Evolutionary conservation across 179 eudicot species (phyloP), one percentile per base, ranked within the genome.

Genomic region (Camellia oleifera): DNA sequence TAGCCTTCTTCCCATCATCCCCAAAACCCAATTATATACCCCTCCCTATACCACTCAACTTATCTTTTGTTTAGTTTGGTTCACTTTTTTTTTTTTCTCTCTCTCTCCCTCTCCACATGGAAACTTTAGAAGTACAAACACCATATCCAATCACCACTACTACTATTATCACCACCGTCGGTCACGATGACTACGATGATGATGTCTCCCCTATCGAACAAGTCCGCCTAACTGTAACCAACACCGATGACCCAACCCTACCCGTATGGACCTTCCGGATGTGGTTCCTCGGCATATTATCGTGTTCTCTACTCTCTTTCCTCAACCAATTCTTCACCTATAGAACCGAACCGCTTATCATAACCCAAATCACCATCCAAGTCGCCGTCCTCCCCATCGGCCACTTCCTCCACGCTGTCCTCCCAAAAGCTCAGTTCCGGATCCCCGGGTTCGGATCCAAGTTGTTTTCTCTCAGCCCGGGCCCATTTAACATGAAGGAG

Each of bases 401-500:
- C 17, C 84, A 78, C 17, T 79, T 88, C 23, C 70, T 88, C 85
- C 87, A 87, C 12, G 67, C 63, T 0, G 84, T 79, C 20, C 77
- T 88, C 0, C 91, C 89, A 0, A 54, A 20, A 1, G 68, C 78
- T 15, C 66, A 77, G 23, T 20, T 88, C 66, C 75, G 76, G 10
- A 48, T 87, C 1, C 85, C 84, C 4, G 86, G 86, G 11, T 81
- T 80, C 44, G 88, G 88, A 32, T 14, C 72, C 4, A 20, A 20
- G 69, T 7, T 62, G 72, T 86, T 84, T 60, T 86, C 91, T 3
- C 70, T 88, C 17, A 88, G 86, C 78, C 91, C 91, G 23, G 23
- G 97, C 10, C 97, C 94, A 75, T 92, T 92, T 82, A 92, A 92
- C 75, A 89, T 90, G 80, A 92, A 92, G 81, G 94, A 92, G 82